Base-by-base conservation (phyloP, 225 moss, liverwort and hornwort species). In the Straminergon stramineum region DNA sequence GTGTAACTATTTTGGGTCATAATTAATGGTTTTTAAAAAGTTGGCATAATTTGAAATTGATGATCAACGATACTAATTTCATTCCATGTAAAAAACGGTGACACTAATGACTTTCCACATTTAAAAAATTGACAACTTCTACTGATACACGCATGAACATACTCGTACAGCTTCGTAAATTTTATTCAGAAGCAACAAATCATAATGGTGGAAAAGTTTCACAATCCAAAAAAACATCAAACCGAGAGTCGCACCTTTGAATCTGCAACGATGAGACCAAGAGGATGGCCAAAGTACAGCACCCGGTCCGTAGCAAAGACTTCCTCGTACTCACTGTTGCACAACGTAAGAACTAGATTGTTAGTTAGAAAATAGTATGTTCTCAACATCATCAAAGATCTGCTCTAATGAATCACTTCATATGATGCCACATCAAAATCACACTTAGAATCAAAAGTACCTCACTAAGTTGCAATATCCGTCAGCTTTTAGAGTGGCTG, bases 401-500 rank as follows among this genome's bases (percentile, higher is more conserved):
- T 78, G 43, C 67, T 77, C 70, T 27, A 80, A 31, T n/a, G 24
- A 45, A 71, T 71, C 61, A 79, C 70, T 69, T 70, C 52, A 79
- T 24, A 39, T 27, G 24, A 65, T 75, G 75, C 53, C 65, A 73
- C 80, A 39, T 85, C 63, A 82, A 70, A 65, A 67, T 48, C 66
- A 86, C 56, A 74, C n/a, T 88, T 52, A 61, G 28, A 82, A 60
- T 69, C 82, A 51, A 32, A 88, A 62, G 45, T 91, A 97, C 97
- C 97, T 95, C 56, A 92, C 97, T 85, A 93, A 85, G 89, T 96
- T 97, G 93, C 97, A 97, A 86, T 95, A 97, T 86, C 96, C 96
- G 73, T 96, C 95, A 68, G 93, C 93, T 87, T 93, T 94, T 71
- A 97, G 83, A 56, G 94, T 93, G 70, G 91, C 94, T 86, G 96